Conservation (phyloP, 495 filamentous ascomycete genomes). For the Mytilinidion resinicola region DNA sequence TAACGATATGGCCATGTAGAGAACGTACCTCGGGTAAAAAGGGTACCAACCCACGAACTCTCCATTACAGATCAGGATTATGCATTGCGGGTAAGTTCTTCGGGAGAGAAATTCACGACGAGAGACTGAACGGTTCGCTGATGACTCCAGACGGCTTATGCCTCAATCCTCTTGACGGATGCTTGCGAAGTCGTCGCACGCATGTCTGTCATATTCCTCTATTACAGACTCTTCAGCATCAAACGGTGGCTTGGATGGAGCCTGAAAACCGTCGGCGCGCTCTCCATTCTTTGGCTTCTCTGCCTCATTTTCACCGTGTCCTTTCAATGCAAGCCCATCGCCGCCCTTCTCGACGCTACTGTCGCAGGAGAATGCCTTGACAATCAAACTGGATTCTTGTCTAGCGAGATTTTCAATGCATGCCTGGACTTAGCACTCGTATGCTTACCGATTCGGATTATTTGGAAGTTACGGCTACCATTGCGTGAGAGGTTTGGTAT, state of each 20-base stretch:
- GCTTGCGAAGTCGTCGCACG: not conserved
- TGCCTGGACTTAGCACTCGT: too few species aligned
- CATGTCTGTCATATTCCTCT: not conserved
- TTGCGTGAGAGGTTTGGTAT: too few species aligned
- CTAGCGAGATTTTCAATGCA: too few species aligned
- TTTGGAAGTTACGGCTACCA: too few species aligned
- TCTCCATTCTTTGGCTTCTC: not conserved
- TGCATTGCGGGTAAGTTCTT: not conserved
- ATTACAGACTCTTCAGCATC: constrained; percentile 1
- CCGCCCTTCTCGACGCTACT: not conserved
- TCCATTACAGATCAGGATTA: constrained; percentile 1
- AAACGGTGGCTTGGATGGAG: constrained; percentile 1
- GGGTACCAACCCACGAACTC: not conserved
- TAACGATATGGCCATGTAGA: not conserved
- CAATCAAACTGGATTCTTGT: too few species aligned
- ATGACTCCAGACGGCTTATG: not conserved
- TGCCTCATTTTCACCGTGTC: not conserved
- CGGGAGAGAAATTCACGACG: not conserved
- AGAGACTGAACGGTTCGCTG: too few species aligned
- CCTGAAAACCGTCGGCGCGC: not conserved
- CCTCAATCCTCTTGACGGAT: too few species aligned
- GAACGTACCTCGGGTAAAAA: not conserved
- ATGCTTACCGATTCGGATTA: too few species aligned
- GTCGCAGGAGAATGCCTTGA: not conserved
- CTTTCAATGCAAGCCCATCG: not conserved